A percentile compares a stretch with the other conserved stretches of the same genome.
Conservation (phyloP, 345 rosid species). For the Garcia nutans region DNA sequence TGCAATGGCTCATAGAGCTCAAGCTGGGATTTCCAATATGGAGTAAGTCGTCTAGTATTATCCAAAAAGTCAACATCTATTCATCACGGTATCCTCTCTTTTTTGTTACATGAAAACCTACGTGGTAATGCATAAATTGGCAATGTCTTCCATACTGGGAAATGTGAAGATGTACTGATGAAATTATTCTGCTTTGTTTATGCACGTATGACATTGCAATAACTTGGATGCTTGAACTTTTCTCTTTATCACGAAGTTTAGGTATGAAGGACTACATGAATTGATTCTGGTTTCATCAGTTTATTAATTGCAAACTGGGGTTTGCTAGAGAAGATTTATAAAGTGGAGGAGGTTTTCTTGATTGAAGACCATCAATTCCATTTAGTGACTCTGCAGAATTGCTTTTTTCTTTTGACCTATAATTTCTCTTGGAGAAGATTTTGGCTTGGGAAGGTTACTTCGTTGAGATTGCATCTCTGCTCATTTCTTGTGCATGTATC, state of each 20-base stretch:
- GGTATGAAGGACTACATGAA: background rate
- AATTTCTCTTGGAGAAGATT: background rate
- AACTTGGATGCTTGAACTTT: background rate
- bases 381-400: background rate
- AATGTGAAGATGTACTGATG: background rate
- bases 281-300: background rate
- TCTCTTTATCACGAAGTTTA: background rate
- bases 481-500: background rate
- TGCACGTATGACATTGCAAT: background rate
- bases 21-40: conserved; percentile 96
- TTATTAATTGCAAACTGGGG: background rate
- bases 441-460: background rate
- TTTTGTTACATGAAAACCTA: background rate
- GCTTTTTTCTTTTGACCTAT: background rate
- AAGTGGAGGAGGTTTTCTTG: background rate
- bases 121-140: background rate
- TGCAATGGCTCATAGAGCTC: conserved; percentile 95
- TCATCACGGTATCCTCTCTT: background rate
- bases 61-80: background rate
- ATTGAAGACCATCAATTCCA: background rate
- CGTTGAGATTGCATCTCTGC: background rate
- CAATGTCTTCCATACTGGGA: background rate
- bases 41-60: conserved; percentile 60
- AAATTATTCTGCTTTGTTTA: background rate
- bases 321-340: background rate